These are phyloP conservation scores for Fallopia convolvulus DNA, from an alignment of 148 eudicot species.

Conservation along the genomic window DNA sequence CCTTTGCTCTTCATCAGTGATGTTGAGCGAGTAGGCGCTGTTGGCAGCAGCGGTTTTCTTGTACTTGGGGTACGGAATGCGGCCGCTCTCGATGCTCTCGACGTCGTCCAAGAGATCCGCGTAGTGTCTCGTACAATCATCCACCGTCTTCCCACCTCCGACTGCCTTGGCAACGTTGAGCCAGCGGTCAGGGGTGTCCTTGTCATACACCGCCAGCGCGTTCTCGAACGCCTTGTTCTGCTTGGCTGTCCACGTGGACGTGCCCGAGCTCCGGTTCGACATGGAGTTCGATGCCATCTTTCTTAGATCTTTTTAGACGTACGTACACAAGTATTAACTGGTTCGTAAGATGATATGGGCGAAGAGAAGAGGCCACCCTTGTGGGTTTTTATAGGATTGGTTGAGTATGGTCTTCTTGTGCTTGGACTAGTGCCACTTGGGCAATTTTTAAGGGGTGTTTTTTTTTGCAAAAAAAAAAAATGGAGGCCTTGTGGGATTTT, in stretches of 20 bases:
- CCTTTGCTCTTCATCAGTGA: not conserved
- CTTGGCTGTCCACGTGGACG: slow-evolving; percentile 42
- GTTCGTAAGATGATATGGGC: not conserved
- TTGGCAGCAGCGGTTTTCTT: not conserved
- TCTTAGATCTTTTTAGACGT: not conserved
- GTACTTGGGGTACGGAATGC: slow-evolving; percentile 7
- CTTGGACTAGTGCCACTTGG: not conserved
- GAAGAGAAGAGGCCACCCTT: not conserved
- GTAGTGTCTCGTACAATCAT: slow-evolving; percentile 15
- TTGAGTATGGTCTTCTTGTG: not conserved
- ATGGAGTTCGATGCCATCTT: slow-evolving; percentile 37
- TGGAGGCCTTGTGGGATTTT: not conserved
- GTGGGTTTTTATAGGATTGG: not conserved
- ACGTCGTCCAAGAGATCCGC: slow-evolving; percentile 17
- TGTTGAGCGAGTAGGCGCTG: not conserved
- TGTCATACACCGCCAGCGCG: slow-evolving; percentile 15
- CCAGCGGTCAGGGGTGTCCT: slow-evolving; percentile 18
- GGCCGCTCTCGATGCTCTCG: slow-evolving; percentile 16
- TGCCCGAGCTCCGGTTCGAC: slow-evolving; percentile 19
- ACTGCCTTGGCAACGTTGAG: slow-evolving; percentile 18
- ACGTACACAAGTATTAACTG: not conserved
- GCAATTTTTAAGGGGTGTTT: not conserved
- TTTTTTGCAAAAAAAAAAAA: not conserved
- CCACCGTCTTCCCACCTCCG: slow-evolving; percentile 17
- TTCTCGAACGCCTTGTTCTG: slow-evolving; percentile 17